Base-by-base conservation (phyloP, 2,329 filamentous ascomycete genomes). In the Arthroderma sp. region DNA sequence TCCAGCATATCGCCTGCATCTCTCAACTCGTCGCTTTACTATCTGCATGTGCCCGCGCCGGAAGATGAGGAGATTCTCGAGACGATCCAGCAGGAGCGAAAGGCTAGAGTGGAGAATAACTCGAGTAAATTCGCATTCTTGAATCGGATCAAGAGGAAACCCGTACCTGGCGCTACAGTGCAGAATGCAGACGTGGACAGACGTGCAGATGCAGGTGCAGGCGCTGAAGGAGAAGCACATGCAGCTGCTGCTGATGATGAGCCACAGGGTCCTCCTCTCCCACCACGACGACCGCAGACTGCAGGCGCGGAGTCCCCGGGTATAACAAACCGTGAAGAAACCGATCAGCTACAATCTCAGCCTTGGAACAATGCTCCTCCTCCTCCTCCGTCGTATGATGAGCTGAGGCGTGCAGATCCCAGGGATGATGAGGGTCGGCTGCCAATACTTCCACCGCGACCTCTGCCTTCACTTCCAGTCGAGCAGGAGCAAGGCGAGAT, bases 21-120 rank as follows among this genome's bases (percentile, higher is more conserved):
- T 59, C 81, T 98, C 40, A 78, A 82, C 45, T 86, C 80, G 55
- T 94, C 83, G 9, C 73, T 98, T 4, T 98, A 96, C 66, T 96
- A 91, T 60, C 70, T 95, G 43, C 89, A 96, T 64, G 75, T 93
- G 34, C 75, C 86, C 48, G 71, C 74, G 1, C 74, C 77, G 3
- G 71, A 77, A 34, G 76, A 84, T 51, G 63, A 69, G 28, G 56
- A 54, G 38, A 49, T 69, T 22, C 56, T 67, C 10, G 55, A 64
- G 40, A 58, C 64, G 51, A 56, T 62, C 40, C 63, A 67, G 48
- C 53, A 60, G 39, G 59, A 66, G 45, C 59, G 46, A 10, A 37
- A 39, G 11, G 15, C 32, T 5, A 44, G 40, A 32, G 15, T 36
- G 5, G 34, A 42, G 11, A 34, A 46, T 22, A 42, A 44, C 33